Evolutionary conservation across 176 grass and related monocot species (phyloP), one percentile per base, ranked within the genome.

Genomic region (Rhynchospora pubera): DNA sequence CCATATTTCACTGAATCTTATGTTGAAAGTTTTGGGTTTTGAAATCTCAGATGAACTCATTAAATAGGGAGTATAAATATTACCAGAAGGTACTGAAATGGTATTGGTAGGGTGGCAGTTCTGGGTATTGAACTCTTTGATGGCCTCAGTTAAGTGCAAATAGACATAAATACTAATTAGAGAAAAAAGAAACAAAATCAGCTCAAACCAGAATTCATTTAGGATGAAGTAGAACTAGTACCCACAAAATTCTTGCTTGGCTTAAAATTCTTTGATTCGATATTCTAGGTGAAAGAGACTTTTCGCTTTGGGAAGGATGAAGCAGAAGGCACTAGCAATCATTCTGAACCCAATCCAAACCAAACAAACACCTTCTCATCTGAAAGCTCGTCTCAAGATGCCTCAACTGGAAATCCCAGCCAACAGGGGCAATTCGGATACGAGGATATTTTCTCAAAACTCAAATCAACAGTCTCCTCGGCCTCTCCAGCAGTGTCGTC

Each of bases 201-300:
- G 30, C 7, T 69, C 45, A 30, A 55, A 55, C 23, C 23, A 52
- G 23, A 80, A 22, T 46, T 30, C 57, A 65, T 81, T 74, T 77
- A 55, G 72, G 72, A 56, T 77, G 72, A 48, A 55, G 12, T 55
- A 56, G 50, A 56, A 77, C 50, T 77, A 50, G 39, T 77, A 77
- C 47, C 47, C 28, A 22, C 50, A 76, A 52, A 32, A 76, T 76
- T 6, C 12, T 30, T 32, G 11, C 22, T 77, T 77, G 23, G 23
- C 32, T 18, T 53, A 56, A 32, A 22, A 18, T 76, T 76, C 39
- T 16, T 18, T 56, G 68, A 56, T 77, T 48, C 12, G 12, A 56
- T 77, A 30, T 77, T 67, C 7, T 65, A 82, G 79, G 79, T 82
- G 21, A 82, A 82, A 82, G 79, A 82, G 61, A 65, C 79, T 65